Percentiles rank a stretch among this genome's conserved stretches.
phyloP scores from a whole-genome alignment of 2,329 filamentous ascomycete species.

The Penicillium sp. region DNA sequence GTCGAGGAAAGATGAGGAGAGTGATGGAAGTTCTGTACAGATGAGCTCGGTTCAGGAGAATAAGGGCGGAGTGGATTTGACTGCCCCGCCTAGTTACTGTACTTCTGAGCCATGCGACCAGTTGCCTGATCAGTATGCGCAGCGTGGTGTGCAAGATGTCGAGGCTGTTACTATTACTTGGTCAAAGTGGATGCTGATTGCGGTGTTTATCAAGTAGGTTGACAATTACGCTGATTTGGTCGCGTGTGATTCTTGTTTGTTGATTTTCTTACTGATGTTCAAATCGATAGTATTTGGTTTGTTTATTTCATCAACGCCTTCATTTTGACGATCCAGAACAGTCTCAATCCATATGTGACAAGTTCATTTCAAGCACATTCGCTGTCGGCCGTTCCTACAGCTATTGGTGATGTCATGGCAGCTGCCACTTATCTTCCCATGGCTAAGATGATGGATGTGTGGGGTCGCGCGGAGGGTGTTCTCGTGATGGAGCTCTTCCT shows the following conservation, averaged over 20 bases:
- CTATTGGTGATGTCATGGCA: conserved; percentile 57
- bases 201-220: conserved; percentile 42
- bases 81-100: not conserved
- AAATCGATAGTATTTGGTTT: conserved; percentile 40
- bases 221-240: not conserved
- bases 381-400: conserved; percentile 53
- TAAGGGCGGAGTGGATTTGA: not conserved
- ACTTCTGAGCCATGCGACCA: not conserved
- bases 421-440: conserved; percentile 61
- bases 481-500: conserved; percentile 49
- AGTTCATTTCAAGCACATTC: conserved; percentile 56
- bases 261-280: not conserved
- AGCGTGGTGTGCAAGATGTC: conserved; percentile 43
- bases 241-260: not conserved
- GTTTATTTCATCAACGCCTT: conserved; percentile 46
- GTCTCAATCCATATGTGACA: conserved; percentile 52
- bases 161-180: conserved; percentile 49
- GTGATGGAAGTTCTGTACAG: not conserved
- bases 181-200: conserved; percentile 41
- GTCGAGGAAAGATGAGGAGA: not conserved
- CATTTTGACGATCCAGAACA: conserved; percentile 39
- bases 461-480: conserved; percentile 62
- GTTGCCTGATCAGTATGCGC: conserved; percentile 5
- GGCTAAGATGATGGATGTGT: conserved; percentile 64
- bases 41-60: not conserved